These are phyloP conservation scores for Rhizomucor pusillus DNA, from an alignment of 371 early-diverging fungal species.

Conservation along the genomic window DNA sequence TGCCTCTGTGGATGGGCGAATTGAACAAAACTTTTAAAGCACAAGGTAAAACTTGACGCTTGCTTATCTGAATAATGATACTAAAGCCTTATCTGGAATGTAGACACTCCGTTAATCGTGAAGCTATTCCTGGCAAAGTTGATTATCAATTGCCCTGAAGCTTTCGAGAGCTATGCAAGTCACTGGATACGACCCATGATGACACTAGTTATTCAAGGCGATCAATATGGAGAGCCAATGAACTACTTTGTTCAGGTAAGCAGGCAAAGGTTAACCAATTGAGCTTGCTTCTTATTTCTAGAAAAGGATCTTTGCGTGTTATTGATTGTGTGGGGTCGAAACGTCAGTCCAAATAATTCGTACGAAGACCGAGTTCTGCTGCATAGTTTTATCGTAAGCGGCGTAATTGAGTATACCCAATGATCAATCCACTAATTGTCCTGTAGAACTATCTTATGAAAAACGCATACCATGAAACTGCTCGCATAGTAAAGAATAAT, in stretches of 20 bases:
- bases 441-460: conserved; percentile 51
- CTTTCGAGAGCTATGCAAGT: conserved; percentile 57
- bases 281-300: background rate
- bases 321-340: conserved; percentile 57
- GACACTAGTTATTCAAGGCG: conserved; percentile 47
- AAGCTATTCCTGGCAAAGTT: conserved; percentile 61
- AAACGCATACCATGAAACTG: conserved; percentile 43
- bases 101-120: conserved; percentile 48
- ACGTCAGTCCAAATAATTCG: conserved; percentile 18
- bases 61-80: background rate
- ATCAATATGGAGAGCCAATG: conserved; percentile 59
- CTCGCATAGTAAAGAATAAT: conserved; percentile 44
- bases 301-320: conserved; percentile 55
- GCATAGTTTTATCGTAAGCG: conserved; percentile 39
- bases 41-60: conserved; percentile 15
- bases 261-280: background rate
- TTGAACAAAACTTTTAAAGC: conserved; percentile 27
- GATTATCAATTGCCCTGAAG: conserved; percentile 55
- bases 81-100: background rate
- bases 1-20: conserved; percentile 72
- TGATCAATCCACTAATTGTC: background rate
- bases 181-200: conserved; percentile 64
- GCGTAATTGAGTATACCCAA: background rate
- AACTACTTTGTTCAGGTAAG: conserved; percentile 67
- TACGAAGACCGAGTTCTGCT: conserved; percentile 40